Evolutionary conservation across 108 stramenopile genomes (phyloP).

Genomic region (Cyclotella cryptica): DNA sequence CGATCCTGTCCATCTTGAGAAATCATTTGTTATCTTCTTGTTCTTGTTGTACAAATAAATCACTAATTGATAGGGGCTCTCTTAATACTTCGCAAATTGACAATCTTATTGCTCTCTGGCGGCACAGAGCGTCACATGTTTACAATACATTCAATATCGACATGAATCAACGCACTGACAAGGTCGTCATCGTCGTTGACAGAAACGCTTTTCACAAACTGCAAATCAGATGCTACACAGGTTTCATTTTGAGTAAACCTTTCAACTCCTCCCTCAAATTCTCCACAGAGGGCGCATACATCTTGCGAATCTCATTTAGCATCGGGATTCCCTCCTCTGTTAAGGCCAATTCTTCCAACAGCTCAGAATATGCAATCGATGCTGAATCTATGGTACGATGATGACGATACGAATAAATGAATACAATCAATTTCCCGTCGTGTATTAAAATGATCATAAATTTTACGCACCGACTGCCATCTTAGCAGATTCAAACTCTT

Average conservation of each 20-base stretch:
- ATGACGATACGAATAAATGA: too few species aligned
- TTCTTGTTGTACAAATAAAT: neutral
- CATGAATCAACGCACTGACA: neutral
- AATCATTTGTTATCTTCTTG: too few species aligned
- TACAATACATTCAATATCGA: neutral
- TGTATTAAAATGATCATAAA: too few species aligned
- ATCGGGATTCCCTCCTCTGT: conserved; percentile 44
- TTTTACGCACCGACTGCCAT: conserved; percentile 24
- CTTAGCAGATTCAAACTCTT: conserved; percentile 39
- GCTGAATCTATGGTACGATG: conserved; percentile 12
- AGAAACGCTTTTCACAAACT: neutral
- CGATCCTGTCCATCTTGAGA: too few species aligned
- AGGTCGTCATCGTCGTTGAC: too few species aligned
- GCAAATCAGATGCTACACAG: neutral
- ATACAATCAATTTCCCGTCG: too few species aligned
- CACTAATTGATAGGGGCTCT: neutral
- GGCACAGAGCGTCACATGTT: neutral
- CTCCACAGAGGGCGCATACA: conserved; percentile 35
- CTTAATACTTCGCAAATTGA: too few species aligned
- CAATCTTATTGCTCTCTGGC: too few species aligned
- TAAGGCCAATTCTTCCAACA: conserved; percentile 50
- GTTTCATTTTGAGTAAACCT: conserved; percentile 8
- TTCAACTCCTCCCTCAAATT: conserved; percentile 38
- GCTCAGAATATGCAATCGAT: conserved; percentile 39
- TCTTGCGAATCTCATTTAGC: conserved; percentile 48